phyloP scores from a whole-genome alignment of 257 asterid species.

The Penstemon eatonii region DNA sequence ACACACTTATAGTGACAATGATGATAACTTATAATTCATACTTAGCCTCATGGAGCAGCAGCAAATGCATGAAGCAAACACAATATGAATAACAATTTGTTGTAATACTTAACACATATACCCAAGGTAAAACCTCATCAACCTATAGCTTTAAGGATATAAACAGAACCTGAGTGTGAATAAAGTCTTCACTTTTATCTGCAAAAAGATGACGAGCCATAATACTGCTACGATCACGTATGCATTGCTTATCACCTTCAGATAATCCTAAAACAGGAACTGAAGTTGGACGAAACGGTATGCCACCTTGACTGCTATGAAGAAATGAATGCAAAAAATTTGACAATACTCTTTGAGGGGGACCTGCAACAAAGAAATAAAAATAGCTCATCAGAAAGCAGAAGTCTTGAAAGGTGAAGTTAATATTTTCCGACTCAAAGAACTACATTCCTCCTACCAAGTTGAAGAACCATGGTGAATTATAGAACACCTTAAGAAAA shows the following conservation, averaged over 20 bases:
- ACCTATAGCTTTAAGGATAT: conserved; percentile 28
- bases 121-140: background rate
- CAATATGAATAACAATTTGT: background rate
- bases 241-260: conserved; percentile 91
- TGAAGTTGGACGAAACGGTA: conserved; percentile 80
- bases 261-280: conserved; percentile 94
- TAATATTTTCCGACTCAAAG: background rate
- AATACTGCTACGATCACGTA: conserved; percentile 97
- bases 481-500: background rate
- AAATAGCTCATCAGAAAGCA: conserved; percentile 21
- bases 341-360: conserved; percentile 95
- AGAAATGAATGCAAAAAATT: conserved; percentile 92
- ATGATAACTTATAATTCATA: background rate
- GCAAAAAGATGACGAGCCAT: conserved; percentile 99
- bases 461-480: conserved; percentile 10
- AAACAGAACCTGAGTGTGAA: conserved; percentile 71
- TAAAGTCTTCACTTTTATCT: conserved; percentile 88
- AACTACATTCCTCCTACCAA: conserved; percentile 7
- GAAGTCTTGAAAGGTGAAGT: conserved; percentile 18
- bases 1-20: background rate
- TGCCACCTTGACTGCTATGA: conserved; percentile 70
- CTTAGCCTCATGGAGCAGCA: background rate
- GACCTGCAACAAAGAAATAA: conserved; percentile 57
- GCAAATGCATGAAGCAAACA: background rate
- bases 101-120: background rate